Base-by-base conservation (phyloP, 225 moss, liverwort and hornwort genomes). In the Antitrichia curtipendula region DNA sequence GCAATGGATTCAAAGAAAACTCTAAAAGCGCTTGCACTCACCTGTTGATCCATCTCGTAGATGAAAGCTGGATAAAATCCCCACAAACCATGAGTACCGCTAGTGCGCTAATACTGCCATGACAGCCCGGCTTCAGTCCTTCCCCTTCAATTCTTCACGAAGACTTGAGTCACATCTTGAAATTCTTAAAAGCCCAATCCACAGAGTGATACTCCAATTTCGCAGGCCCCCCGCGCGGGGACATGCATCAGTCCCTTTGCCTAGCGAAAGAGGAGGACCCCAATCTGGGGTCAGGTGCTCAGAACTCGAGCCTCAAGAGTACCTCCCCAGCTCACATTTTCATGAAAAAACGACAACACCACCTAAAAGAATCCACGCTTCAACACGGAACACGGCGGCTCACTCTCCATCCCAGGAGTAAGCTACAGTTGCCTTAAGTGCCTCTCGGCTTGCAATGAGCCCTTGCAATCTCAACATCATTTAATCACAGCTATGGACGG, bases 41-140 rank as follows among this genome's bases (percentile, higher is more conserved):
- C 92, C 92, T 92, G 90, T 89, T 89, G 92, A 75, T 89, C 92
- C 91, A 92, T 91, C 74, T 86, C 81, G 87, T 72, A 75, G 61
- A 75, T 70, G 56, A 85, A n/a, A 84, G 63, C 75, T 85, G 82
- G 82, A 84, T 40, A 85, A 84, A 63, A 78, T 77, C 80, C 83
- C 80, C 69, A 80, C 92, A 89, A 88, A 89, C 83, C 87, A 88
- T 80, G 79, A 58, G 86, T 63, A 40, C 84, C 41, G 71, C 69
- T 86, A 80, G 40, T 56, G 82, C 84, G 69, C 53, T 59, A 87
- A 12, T 38, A 22, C 50, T 87, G 71, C 90, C 90, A 91, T 82
- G 82, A 60, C 49, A 81, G 56, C 63, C 82, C 76, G 11, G 17
- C 85, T 62, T 53, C 72, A 68, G 78, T 52, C 56, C 70, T 63